Conservation (phyloP, 306 rosid species). For the Vigna unguiculata region DNA sequence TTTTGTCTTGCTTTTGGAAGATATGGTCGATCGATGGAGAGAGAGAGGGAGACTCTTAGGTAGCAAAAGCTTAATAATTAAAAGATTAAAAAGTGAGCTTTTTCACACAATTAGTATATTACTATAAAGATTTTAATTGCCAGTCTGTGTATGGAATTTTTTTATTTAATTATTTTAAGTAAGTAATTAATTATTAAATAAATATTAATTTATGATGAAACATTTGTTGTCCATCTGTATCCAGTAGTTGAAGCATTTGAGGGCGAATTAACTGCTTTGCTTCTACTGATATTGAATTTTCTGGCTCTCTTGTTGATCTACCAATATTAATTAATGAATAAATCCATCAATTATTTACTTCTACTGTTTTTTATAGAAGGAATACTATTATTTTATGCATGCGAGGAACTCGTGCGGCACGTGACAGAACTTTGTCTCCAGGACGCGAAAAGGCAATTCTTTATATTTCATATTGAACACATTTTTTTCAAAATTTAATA, state of each 20-base stretch:
- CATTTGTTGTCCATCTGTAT: neutral
- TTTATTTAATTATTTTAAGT: neutral
- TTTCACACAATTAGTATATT: neutral
- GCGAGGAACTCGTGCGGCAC: conserved; percentile 51
- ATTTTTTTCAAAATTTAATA: no score
- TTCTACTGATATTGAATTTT: neutral
- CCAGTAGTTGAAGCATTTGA: neutral
- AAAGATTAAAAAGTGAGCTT: neutral
- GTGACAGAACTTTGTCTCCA: conserved; percentile 9
- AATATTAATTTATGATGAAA: neutral
- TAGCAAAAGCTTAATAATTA: neutral
- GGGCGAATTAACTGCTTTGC: neutral
- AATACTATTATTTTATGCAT: conserved; percentile 16
- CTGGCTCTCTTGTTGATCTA: neutral
- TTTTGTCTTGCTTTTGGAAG: neutral
- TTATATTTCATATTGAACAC: no score
- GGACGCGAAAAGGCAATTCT: no score
- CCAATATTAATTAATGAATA: neutral
- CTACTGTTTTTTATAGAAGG: no score
- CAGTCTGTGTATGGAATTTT: neutral
- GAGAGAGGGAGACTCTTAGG: neutral
- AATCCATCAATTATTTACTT: neutral
- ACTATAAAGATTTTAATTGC: neutral
- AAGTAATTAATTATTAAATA: neutral
- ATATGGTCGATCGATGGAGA: neutral